These are phyloP conservation scores for Trichoderma orchidacearum DNA, from an alignment of 495 filamentous ascomycete genomes.

Conservation along the genomic window DNA sequence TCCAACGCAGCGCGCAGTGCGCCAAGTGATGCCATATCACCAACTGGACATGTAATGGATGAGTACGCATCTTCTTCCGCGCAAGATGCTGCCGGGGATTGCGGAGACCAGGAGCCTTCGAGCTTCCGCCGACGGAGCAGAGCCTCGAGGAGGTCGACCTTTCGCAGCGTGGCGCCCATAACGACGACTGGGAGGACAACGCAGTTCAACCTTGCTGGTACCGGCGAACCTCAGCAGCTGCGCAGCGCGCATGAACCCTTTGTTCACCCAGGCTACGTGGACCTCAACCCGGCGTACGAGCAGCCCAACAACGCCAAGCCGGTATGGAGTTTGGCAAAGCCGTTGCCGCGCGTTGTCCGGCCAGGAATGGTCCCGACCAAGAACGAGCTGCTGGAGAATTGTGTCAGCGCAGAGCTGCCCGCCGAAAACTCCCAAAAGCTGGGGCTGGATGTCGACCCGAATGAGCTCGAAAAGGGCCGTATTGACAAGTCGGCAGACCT, in stretches of 20 bases:
- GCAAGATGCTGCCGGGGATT: background rate
- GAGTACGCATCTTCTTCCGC: background rate
- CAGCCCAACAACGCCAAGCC: conserved; percentile 25
- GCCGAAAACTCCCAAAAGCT: conserved; percentile 5
- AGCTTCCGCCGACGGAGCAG: background rate
- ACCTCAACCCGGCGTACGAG: conserved; percentile 33
- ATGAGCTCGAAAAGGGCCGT: background rate
- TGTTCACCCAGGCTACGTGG: conserved; percentile 18
- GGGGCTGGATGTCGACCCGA: conserved; percentile 6
- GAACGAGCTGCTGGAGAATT: background rate
- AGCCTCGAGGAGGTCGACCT: background rate
- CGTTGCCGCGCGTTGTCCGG: conserved; percentile 33
- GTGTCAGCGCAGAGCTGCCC: conserved; percentile 5
- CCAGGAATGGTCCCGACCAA: conserved; percentile 30
- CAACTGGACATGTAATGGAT: background rate
- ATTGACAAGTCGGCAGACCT: background rate
- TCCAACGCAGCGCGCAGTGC: background rate
- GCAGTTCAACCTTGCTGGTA: background rate
- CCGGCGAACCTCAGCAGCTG: background rate
- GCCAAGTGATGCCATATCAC: background rate
- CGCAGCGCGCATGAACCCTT: background rate
- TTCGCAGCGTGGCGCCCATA: background rate
- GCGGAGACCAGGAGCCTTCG: background rate
- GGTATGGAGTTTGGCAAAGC: conserved; percentile 35
- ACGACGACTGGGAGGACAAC: background rate